phyloP scores from a whole-genome alignment of 225 moss, liverwort and hornwort species.

The Lunularia cruciata region DNA sequence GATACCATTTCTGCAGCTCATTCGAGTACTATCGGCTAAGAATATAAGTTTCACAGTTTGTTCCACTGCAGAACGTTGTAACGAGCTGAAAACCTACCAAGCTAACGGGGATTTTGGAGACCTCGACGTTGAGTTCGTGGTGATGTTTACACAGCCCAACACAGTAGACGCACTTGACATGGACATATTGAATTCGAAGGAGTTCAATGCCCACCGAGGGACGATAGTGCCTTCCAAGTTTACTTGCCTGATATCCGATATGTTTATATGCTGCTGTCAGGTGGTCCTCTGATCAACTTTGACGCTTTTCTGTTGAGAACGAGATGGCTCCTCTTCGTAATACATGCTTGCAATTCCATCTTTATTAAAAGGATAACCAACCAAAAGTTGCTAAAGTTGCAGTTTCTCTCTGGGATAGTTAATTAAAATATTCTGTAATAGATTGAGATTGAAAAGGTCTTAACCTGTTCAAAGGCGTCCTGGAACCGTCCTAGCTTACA shows the following conservation, averaged over 20 bases:
- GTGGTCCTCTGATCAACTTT: background rate
- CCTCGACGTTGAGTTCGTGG: slow-evolving; percentile 2
- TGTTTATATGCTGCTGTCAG: slow-evolving; percentile 9
- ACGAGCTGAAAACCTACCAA: background rate
- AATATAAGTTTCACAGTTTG: slow-evolving; percentile 1
- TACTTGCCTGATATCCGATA: background rate
- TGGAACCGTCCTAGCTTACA: too few species aligned
- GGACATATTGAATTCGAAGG: background rate
- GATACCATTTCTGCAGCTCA: slow-evolving; percentile 16
- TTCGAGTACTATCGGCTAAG: background rate
- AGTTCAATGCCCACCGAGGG: background rate
- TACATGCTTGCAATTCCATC: background rate
- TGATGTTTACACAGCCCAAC: background rate
- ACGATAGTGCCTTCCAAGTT: background rate
- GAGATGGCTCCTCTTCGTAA: background rate
- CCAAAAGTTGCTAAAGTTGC: background rate
- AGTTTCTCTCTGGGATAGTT: background rate
- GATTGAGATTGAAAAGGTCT: slow-evolving; percentile 4
- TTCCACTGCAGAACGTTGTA: background rate
- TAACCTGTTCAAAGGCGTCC: too few species aligned
- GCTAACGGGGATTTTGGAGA: slow-evolving; percentile 2
- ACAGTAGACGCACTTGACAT: background rate
- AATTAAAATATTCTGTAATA: background rate
- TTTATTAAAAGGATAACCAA: too few species aligned
- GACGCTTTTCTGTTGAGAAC: too few species aligned